Base-by-base conservation (phyloP, 169 alveolate species). In the Miamiensis avidus region DNA sequence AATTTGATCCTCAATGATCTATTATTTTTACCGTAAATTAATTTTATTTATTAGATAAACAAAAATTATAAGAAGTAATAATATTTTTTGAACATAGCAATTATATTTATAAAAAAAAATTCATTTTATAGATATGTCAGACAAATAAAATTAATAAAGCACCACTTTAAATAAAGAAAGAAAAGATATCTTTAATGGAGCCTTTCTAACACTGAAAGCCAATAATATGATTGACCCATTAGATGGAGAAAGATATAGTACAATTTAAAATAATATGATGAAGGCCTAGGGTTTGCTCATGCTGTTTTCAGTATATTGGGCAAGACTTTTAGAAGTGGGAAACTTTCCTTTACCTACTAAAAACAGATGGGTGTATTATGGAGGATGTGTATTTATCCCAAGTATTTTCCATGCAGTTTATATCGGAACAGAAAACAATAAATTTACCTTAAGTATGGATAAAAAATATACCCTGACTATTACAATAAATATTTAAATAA, bases 281-380 rank as follows among this genome's bases (percentile, higher is more conserved):
- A 77, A 33, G 33, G 65, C 82, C 28, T 33, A 77, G 25, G 82
- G 82, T 6, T 77, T 77, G 6, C n/a, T 77, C n/a, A 77, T 77
- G 82, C 28, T 64, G 25, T 77, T 77, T 69, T 77, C 82, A 30
- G 31, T 77, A 77, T 33, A 32, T 77, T 77, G 82, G 82, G 64
- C 82, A 29, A 77, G 82, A 77, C 31, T 77, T 15, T 77, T 28
- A 15, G 82, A 77, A 77, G 64, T 77, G 0, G 82, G 82, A 16
- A 77, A 77, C 33, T 77, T 77, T 33, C 34, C 34, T 33, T 32
- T 77, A 69, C 82, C 82, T 29, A 69, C 64, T 29, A 77, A 77
- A 33, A 33, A 64, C 25, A 64, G 82, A 29, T 77, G 64, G 34
- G 65, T 77, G n/a, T 77, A 33, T 33, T 77, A 77, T 77, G 82